Evolutionary conservation across 306 rosid genomes (phyloP).

Genomic region (Vigna angularis): DNA sequence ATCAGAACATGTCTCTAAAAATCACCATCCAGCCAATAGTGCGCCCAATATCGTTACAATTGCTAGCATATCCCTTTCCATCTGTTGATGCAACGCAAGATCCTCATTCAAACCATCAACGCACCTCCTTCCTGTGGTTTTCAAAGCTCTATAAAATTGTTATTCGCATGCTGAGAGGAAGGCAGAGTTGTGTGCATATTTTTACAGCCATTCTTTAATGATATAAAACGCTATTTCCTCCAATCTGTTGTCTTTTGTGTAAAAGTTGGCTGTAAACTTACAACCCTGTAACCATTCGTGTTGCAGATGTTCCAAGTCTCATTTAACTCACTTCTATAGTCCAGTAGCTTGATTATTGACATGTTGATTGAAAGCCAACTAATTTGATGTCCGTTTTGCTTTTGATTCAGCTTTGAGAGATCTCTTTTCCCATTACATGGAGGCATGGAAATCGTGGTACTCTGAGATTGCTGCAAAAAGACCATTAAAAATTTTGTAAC

Average conservation of each 20-base stretch:
- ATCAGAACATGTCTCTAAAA: too few relatives aligned
- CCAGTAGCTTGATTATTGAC: not conserved
- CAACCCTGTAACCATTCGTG: not conserved
- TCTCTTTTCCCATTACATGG: constrained; percentile 84
- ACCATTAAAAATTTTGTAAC: constrained; percentile 58
- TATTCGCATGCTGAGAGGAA: not conserved
- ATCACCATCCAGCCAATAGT: too few relatives aligned
- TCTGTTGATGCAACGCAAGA: too few relatives aligned
- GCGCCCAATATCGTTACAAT: too few relatives aligned
- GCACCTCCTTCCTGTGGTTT: not conserved
- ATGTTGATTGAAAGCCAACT: constrained; percentile 9
- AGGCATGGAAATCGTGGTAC: constrained; percentile 92
- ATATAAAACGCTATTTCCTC: not conserved
- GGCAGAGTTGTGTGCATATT: not conserved
- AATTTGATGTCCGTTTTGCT: constrained; percentile 5
- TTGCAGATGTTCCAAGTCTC: not conserved
- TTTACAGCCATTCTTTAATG: not conserved
- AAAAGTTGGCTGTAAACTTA: not conserved
- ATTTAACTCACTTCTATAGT: not conserved
- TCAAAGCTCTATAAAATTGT: not conserved
- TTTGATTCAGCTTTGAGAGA: constrained; percentile 76
- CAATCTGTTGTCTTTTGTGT: not conserved
- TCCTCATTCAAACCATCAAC: not conserved
- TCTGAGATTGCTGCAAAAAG: constrained; percentile 77
- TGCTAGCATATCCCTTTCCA: too few relatives aligned